Evolutionary conservation across 345 rosid genomes (phyloP).

Genomic region (Eutrema yunnanense): DNA sequence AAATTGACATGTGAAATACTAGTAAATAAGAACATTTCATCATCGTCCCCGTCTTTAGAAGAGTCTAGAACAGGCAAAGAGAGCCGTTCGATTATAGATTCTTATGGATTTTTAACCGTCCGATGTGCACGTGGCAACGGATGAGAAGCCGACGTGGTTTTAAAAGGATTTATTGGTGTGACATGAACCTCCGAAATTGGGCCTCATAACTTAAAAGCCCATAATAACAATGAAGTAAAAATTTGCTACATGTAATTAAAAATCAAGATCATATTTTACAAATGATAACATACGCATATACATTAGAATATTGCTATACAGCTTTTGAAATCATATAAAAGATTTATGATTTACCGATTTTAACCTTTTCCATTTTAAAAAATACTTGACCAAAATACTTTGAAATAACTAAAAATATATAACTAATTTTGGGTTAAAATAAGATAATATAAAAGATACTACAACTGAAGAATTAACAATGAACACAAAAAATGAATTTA

Average conservation of each 20-base stretch:
- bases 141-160: constrained; percentile 5
- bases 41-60: constrained; percentile 31
- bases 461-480: background rate
- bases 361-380: background rate
- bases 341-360: background rate
- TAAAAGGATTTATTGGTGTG: background rate
- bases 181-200: constrained; percentile 35
- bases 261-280: background rate
- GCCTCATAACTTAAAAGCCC: constrained; percentile 5
- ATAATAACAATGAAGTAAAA: background rate
- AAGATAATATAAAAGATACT: background rate
- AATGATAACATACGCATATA: background rate
- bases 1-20: constrained; percentile 11
- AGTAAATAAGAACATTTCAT: background rate
- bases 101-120: constrained; percentile 26
- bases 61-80: constrained; percentile 45
- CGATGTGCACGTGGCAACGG: constrained; percentile 21
- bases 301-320: background rate
- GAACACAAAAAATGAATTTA: background rate
- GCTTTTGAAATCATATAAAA: background rate
- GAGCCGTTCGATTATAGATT: constrained; percentile 45
- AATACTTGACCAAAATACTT: background rate
- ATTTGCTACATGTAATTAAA: background rate
- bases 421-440: background rate
- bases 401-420: background rate